Percentiles rank a stretch among this genome's conserved stretches.
phyloP scores from a whole-genome alignment of 495 filamentous ascomycete genomes.

The Neurospora sp. region DNA sequence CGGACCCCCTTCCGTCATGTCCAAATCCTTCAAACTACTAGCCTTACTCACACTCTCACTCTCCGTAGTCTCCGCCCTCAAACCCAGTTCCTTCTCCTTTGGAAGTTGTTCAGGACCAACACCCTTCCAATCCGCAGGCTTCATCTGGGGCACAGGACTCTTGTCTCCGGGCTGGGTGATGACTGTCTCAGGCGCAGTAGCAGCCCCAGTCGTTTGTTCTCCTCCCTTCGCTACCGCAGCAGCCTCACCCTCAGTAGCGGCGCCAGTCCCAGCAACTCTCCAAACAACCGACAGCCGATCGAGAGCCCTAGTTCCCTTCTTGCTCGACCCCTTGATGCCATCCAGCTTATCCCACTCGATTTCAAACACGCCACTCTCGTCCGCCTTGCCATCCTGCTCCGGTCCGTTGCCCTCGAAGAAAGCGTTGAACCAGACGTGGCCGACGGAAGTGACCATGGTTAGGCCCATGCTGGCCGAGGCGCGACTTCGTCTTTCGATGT shows the following conservation, averaged over 20 bases:
- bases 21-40: constrained; percentile 29
- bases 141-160: constrained; percentile 55
- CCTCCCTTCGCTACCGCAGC: constrained; percentile 4
- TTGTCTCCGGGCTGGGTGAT: constrained; percentile 51
- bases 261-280: constrained; percentile 27
- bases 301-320: constrained; percentile 70
- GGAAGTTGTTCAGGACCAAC: constrained; percentile 31
- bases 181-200: constrained; percentile 19
- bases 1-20: neutral
- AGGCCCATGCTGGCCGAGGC: constrained; percentile 67
- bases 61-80: constrained; percentile 49
- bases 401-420: constrained; percentile 81
- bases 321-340: constrained; percentile 63
- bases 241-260: neutral
- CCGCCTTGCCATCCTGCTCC: constrained; percentile 39
- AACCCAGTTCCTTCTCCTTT: constrained; percentile 50
- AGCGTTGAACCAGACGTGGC: constrained; percentile 93
- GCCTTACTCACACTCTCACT: constrained; percentile 59
- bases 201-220: neutral
- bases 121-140: constrained; percentile 62
- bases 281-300: constrained; percentile 86
- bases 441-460: constrained; percentile 84
- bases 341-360: constrained; percentile 52
- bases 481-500: constrained; percentile 61
- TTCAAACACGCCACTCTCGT: constrained; percentile 44